Conservation (phyloP, 177 flowering plant genomes). For the Vitis hybrid region DNA sequence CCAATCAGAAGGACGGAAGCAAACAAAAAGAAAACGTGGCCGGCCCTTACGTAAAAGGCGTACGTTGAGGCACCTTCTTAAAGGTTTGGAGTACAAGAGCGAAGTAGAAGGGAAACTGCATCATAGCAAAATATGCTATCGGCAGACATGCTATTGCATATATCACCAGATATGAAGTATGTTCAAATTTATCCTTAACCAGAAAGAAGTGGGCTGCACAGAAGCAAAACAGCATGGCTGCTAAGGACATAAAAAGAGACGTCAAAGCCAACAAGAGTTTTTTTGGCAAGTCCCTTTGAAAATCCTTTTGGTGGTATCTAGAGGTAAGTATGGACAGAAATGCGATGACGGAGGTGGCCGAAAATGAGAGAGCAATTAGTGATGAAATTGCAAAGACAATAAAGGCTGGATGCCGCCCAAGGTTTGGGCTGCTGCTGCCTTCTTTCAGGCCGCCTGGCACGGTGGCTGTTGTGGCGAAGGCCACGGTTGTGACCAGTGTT, state of each 20-base stretch:
- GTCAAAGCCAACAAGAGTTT: constrained; percentile 37
- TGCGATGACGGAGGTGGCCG: constrained; percentile 34
- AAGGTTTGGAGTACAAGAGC: constrained; percentile 22
- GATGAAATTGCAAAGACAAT: constrained; percentile 36
- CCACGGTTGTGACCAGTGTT: constrained; percentile 34
- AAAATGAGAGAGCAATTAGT: constrained; percentile 38
- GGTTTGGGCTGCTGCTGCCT: constrained; percentile 21
- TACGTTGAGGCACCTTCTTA: constrained; percentile 24
- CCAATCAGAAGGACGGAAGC: too few species aligned
- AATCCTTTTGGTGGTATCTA: constrained; percentile 31
- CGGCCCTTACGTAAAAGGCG: too few species aligned
- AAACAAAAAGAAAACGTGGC: too few species aligned
- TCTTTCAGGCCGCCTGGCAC: constrained; percentile 35
- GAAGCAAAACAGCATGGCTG: constrained; percentile 37
- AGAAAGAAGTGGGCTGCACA: constrained; percentile 44
- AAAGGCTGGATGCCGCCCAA: constrained; percentile 28
- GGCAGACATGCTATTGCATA: constrained; percentile 30
- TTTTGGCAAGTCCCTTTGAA: constrained; percentile 24
- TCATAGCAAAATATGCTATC: constrained; percentile 20
- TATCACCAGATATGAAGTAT: constrained; percentile 26
- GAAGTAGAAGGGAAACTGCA: constrained; percentile 30
- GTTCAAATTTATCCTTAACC: constrained; percentile 25
- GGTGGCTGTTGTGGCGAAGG: constrained; percentile 39
- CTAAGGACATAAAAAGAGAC: constrained; percentile 38
- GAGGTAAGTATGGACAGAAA: constrained; percentile 45